Evolutionary conservation across 768 basidiomycete genomes (phyloP).

Genomic region (Kwoniella newhampshirensis): DNA sequence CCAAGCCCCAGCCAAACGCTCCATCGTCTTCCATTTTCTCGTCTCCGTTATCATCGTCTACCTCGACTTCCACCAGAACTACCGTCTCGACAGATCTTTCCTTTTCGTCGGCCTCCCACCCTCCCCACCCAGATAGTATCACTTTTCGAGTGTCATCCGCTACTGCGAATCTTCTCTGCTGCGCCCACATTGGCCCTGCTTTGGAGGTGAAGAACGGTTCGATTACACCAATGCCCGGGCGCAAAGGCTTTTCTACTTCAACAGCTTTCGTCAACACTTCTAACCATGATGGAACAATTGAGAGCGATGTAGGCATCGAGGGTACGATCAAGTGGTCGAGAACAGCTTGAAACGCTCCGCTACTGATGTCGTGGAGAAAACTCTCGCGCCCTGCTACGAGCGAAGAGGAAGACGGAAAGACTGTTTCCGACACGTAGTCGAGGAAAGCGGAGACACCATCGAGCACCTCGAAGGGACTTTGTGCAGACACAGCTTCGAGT

Average conservation of each 20-base stretch:
- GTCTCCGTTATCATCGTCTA: conserved; percentile 28
- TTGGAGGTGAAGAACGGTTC: conserved; percentile 65
- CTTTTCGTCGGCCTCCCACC: conserved; percentile 35
- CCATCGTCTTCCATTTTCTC: conserved; percentile 28
- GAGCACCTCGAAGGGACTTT: conserved; percentile 58
- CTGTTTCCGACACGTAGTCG: conserved; percentile 63
- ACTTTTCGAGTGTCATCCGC: conserved; percentile 64
- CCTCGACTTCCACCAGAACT: conserved; percentile 38
- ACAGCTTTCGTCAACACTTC: conserved; percentile 62
- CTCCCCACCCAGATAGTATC: conserved; percentile 55
- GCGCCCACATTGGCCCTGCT: conserved; percentile 73
- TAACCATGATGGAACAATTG: conserved; percentile 65
- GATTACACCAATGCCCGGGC: conserved; percentile 60
- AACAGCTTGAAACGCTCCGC: conserved; percentile 63
- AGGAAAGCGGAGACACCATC: conserved; percentile 62
- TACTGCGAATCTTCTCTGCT: conserved; percentile 66
- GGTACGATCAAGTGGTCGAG: conserved; percentile 69
- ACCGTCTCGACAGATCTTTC: conserved; percentile 31
- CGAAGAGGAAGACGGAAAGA: conserved; percentile 63
- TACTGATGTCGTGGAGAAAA: conserved; percentile 64
- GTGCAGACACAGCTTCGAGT: conserved; percentile 57
- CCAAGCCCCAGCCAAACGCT: conserved; percentile 45
- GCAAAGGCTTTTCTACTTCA: conserved; percentile 66
- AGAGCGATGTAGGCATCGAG: conserved; percentile 67
- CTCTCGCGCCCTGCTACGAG: conserved; percentile 53